phyloP scores from a whole-genome alignment of 352 stramenopile genomes.

The Pythium sukuiense region DNA sequence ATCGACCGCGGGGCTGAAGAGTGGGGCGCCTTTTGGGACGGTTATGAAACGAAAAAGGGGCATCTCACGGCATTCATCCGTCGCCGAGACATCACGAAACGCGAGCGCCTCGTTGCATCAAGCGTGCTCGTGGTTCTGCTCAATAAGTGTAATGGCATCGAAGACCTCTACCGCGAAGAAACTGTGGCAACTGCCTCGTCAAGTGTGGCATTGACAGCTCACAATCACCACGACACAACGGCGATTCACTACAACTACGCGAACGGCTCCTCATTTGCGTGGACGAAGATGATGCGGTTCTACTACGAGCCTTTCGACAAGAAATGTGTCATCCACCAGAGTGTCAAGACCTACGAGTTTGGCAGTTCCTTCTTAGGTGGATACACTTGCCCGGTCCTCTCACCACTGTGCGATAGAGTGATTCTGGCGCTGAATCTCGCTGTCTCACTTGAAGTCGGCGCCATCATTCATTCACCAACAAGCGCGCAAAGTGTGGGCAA shows the following conservation, averaged over 20 bases:
- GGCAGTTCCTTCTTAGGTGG: constrained; percentile 58
- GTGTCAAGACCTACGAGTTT: constrained; percentile 63
- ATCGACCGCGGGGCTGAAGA: constrained; percentile 36
- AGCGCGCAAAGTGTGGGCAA: constrained; percentile 34
- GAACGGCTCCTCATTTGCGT: constrained; percentile 48
- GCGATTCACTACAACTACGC: constrained; percentile 46
- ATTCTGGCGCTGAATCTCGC: constrained; percentile 55
- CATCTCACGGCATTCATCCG: constrained; percentile 49
- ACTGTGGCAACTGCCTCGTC: not conserved
- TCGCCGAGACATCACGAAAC: constrained; percentile 27
- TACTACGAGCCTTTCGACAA: constrained; percentile 62
- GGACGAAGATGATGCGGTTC: constrained; percentile 63
- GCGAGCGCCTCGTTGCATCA: constrained; percentile 38
- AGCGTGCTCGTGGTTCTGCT: constrained; percentile 51
- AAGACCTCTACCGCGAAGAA: constrained; percentile 51
- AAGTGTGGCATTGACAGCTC: constrained; percentile 13
- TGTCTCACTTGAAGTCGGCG: constrained; percentile 52
- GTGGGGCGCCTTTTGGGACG: constrained; percentile 52
- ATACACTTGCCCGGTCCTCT: constrained; percentile 46
- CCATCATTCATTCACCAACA: constrained; percentile 37
- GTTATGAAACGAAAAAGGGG: constrained; percentile 44
- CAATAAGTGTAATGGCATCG: constrained; percentile 46
- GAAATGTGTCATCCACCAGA: constrained; percentile 54
- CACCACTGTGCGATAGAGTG: constrained; percentile 57
- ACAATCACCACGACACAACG: constrained; percentile 29